phyloP scores from a whole-genome alignment of 2,329 filamentous ascomycete genomes.

The Blastomyces gilchristii region DNA sequence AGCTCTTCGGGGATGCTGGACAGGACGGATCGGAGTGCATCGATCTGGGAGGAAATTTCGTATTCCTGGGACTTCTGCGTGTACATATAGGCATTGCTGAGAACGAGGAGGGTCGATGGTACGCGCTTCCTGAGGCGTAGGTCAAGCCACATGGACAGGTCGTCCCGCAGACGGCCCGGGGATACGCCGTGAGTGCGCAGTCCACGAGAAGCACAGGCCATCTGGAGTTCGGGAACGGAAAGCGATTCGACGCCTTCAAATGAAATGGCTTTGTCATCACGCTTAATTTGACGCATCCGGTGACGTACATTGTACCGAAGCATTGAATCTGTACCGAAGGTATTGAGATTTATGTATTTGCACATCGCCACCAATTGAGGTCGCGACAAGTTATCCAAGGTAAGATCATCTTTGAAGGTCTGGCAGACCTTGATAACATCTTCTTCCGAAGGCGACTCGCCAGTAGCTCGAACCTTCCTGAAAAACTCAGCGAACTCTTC shows the following conservation, averaged over 20 bases:
- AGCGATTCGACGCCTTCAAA: conserved; percentile 89
- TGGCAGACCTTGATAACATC: conserved; percentile 99
- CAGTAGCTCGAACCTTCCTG: conserved; percentile 85
- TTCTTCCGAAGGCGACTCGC: conserved; percentile 73
- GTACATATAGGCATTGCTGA: conserved; percentile 98
- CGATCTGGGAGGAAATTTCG: conserved; percentile 80
- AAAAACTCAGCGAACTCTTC: conserved; percentile 97
- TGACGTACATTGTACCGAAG: conserved; percentile 93
- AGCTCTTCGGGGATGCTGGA: conserved; percentile 94
- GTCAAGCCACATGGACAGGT: conserved; percentile 89
- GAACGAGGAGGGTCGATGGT: conserved; percentile 87
- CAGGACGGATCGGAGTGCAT: conserved; percentile 82
- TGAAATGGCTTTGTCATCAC: conserved; percentile 87
- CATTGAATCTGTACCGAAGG: conserved; percentile 95
- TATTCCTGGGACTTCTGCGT: conserved; percentile 61
- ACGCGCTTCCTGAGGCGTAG: conserved; percentile 86
- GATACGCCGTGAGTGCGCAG: conserved; percentile 88
- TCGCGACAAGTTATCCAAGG: conserved; percentile 88
- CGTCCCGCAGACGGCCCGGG: conserved; percentile 74
- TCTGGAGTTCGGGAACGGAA: conserved; percentile 87
- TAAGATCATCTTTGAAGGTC: conserved; percentile 96
- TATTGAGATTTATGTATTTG: conserved; percentile 95
- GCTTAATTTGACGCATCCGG: conserved; percentile 98
- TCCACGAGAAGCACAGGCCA: conserved; percentile 80
- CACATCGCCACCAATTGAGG: conserved; percentile 96